Conservation (phyloP, 106 monocot genomes). For the Dendrobium chrysotoxum region DNA sequence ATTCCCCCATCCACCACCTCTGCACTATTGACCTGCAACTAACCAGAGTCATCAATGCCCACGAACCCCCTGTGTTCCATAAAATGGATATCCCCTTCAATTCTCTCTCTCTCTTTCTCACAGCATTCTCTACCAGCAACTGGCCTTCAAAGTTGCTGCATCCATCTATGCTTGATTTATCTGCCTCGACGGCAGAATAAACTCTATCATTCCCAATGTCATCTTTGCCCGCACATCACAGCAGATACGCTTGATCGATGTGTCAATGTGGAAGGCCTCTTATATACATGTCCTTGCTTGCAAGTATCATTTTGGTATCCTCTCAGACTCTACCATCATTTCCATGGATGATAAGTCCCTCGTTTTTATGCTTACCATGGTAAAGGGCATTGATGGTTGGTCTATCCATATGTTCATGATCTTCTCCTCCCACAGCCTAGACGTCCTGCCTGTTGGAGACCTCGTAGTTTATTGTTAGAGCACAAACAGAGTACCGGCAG, state of each 20-base stretch:
- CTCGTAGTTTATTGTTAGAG: no score
- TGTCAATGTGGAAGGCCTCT: slow-evolving; percentile 44
- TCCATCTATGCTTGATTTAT: slow-evolving; percentile 58
- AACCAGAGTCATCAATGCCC: slow-evolving; percentile 24
- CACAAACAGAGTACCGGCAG: no score
- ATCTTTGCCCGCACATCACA: slow-evolving; percentile 26
- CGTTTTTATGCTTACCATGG: slow-evolving; percentile 58
- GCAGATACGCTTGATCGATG: slow-evolving; percentile 53
- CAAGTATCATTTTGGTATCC: slow-evolving; percentile 44
- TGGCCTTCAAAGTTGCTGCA: slow-evolving; percentile 50
- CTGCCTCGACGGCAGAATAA: slow-evolving; percentile 27
- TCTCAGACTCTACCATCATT: slow-evolving; percentile 39
- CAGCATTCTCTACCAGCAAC: slow-evolving; percentile 60
- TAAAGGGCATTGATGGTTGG: slow-evolving; percentile 65
- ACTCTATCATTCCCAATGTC: slow-evolving; percentile 30
- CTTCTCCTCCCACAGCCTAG: slow-evolving; percentile 47
- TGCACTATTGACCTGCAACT: no score
- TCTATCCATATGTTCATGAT: slow-evolving; percentile 78
- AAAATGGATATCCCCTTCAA: slow-evolving; percentile 35
- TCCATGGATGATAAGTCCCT: slow-evolving; percentile 55
- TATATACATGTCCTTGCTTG: slow-evolving; percentile 53
- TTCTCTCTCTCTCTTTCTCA: slow-evolving; percentile 48
- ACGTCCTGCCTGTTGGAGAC: slow-evolving; percentile 57
- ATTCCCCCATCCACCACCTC: no score
- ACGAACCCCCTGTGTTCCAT: slow-evolving; percentile 28